phyloP scores from a whole-genome alignment of 805 yeast species.

The Ogataea nitratoaversa region DNA sequence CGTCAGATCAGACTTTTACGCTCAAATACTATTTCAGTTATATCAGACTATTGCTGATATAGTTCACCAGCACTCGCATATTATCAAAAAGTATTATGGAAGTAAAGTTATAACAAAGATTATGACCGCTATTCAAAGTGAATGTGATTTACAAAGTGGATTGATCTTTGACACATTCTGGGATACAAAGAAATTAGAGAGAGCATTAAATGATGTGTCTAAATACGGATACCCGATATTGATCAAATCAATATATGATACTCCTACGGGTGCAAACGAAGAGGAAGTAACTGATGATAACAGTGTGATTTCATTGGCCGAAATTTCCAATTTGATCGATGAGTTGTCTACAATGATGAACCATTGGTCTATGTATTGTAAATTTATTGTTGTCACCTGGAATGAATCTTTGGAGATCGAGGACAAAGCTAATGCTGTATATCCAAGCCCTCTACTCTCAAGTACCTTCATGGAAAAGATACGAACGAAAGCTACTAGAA shows the following conservation, averaged over 20 bases:
- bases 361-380: conserved; percentile 79
- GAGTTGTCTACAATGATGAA: conserved; percentile 77
- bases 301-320: conserved; percentile 46
- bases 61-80: conserved; percentile 78
- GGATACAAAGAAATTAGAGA: conserved; percentile 63
- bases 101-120: conserved; percentile 57
- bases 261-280: conserved; percentile 25
- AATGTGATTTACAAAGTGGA: conserved; percentile 91
- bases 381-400: conserved; percentile 70
- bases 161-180: conserved; percentile 80
- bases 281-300: conserved; percentile 21
- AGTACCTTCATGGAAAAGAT: conserved; percentile 58
- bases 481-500: conserved; percentile 46
- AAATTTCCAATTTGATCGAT: conserved; percentile 59
- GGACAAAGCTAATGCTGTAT: conserved; percentile 27
- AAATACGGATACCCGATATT: conserved; percentile 50
- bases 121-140: conserved; percentile 71
- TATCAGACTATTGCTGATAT: conserved; percentile 83
- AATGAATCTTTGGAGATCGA: conserved; percentile 35
- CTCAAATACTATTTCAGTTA: conserved; percentile 59
- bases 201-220: conserved; percentile 49
- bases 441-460: conserved; percentile 50
- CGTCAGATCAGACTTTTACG: conserved; percentile 47
- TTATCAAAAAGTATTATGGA: conserved; percentile 75
- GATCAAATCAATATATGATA: conserved; percentile 30